Base-by-base conservation (phyloP, 228 moss, liverwort and hornwort species). In the Sphagnum fallax region DNA sequence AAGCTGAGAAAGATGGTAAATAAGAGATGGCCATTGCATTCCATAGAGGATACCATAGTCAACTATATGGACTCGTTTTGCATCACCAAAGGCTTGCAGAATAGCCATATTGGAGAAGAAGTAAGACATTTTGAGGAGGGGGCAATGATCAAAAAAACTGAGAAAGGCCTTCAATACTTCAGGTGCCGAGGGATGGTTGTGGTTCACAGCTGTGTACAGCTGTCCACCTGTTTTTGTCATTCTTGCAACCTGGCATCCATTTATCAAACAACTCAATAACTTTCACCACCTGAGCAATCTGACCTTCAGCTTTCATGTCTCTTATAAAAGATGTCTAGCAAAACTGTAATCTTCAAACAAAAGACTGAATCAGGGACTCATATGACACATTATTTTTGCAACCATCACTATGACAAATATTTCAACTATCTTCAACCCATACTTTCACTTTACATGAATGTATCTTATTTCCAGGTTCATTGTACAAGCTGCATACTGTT, bases 141-240 rank as follows among this genome's bases (percentile, higher is more conserved):
- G 94, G 69, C 86, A 88, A 60, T 65, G 63, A 60, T 75, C 69
- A 58, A 84, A 80, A 49, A 71, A 80, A 67, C 79, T 5, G 14
- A 74, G 81, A 57, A 77, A 83, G 10, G 88, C 92, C 65, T 87
- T 87, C n/a, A 95, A 61, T 90, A 95, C 88, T 62, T 95, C 81
- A 16, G 65, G 65, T 65, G 84, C 88, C 14, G 81, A 87, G 13
- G 90, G 88, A 6, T 72, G 72, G n/a, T 78, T 85, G 50, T 84
- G 78, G 6, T 76, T 63, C 5, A 91, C 66, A 73, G 92, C 94
- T 18, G 87, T 82, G 76, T 95, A 95, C 13, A 95, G 83, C 69
- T 80, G 83, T 11, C 84, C 90, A 16, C 94, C 94, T 13, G 94
- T 95, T 52, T 90, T 90, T 8, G 94, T 91, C 71, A 95, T 78